A percentile compares a stretch with the other conserved stretches of the same genome.
phyloP scores from a whole-genome alignment of 129 eudicot genomes.

The Cynara cardunculus region DNA sequence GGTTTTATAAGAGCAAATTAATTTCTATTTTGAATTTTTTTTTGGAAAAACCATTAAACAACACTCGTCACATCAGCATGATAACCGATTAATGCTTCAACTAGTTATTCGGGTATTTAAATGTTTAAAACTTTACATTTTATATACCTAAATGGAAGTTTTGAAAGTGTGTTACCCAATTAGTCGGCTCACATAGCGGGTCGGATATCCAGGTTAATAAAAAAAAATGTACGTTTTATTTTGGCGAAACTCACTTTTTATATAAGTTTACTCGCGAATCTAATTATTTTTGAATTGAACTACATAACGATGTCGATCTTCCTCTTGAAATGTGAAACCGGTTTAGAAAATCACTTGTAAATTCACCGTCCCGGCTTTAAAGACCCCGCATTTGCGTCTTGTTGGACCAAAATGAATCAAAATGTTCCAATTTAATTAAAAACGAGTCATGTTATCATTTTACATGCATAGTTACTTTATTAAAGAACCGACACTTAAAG shows the following conservation, averaged over 20 bases:
- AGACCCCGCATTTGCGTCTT: neutral
- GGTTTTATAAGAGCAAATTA: neutral
- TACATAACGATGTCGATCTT: neutral
- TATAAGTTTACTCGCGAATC: no score
- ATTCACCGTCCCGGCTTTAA: neutral
- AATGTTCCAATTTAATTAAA: neutral
- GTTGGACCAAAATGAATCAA: neutral
- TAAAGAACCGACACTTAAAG: conserved; percentile 11
- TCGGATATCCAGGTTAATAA: no score
- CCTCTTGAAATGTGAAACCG: neutral
- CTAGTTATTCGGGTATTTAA: no score
- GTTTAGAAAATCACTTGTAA: neutral
- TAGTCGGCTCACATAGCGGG: no score
- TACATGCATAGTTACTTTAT: conserved; percentile 2
- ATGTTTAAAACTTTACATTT: no score
- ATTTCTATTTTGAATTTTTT: neutral
- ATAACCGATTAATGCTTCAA: no score
- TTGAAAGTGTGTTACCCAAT: no score
- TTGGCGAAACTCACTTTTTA: no score
- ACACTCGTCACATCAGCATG: no score
- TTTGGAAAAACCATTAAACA: neutral
- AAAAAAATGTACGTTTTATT: no score
- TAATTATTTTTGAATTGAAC: neutral
- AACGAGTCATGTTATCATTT: neutral
- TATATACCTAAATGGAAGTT: no score